Conservation (phyloP, 2,329 filamentous ascomycete genomes). For the Knufia fluminis region DNA sequence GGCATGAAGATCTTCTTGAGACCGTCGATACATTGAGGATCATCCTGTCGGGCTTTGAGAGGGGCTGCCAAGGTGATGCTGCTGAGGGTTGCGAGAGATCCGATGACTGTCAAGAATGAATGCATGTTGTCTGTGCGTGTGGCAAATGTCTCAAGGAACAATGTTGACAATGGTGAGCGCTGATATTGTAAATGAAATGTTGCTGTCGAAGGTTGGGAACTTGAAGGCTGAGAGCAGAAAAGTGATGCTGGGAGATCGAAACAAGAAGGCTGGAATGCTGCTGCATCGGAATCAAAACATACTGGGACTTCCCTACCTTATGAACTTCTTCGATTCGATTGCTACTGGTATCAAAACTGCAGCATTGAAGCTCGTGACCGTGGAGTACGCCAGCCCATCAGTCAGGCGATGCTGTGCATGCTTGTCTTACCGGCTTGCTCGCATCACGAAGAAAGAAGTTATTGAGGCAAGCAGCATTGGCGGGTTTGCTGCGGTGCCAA, state of each 20-base stretch:
- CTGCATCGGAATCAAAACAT: not conserved
- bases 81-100: not conserved
- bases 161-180: not conserved
- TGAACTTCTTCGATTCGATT: not conserved
- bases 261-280: not conserved
- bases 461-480: not conserved
- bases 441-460: not conserved
- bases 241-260: not conserved
- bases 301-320: not conserved
- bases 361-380: not conserved
- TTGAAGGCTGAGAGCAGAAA: not conserved
- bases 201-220: not conserved
- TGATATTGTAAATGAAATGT: not conserved
- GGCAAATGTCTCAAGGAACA: not conserved
- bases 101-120: not conserved
- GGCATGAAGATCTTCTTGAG: not conserved
- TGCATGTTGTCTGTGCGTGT: not conserved
- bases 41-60: not conserved
- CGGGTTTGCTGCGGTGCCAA: not conserved
- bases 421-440: not conserved
- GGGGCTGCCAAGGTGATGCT: conserved; percentile 3
- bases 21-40: not conserved
- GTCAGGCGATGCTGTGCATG: not conserved
- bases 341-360: not conserved
- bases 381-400: not conserved